These are phyloP conservation scores for sunflower (Helianthus annuus) DNA, from an alignment of 129 eudicot genomes.

Conservation along the genomic window HanXRQr2.0-SUNRISE NC_035445.2:82020017-82020516, in stretches of 20 bases:
- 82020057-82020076: slow-evolving; percentile 66
- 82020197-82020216: slow-evolving; percentile 29
- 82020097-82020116: slow-evolving; percentile 38
- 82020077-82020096: slow-evolving; percentile 36
- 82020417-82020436: slow-evolving; percentile 18
- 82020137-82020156: slow-evolving; percentile 46
- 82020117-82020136: slow-evolving; percentile 45
- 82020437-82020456: slow-evolving; percentile 14
- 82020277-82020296: slow-evolving; percentile 23
- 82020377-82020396: not conserved
- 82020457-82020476: not conserved
- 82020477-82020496: too few relatives aligned
- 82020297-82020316: slow-evolving; percentile 30
- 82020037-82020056: slow-evolving; percentile 47
- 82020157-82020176: slow-evolving; percentile 38
- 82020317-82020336: slow-evolving; percentile 36
- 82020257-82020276: slow-evolving; percentile 17
- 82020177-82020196: slow-evolving; percentile 20
- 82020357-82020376: slow-evolving; percentile 11
- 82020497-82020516: too few relatives aligned
- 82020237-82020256: slow-evolving; percentile 13
- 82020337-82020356: not conserved
- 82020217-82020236: slow-evolving; percentile 44
- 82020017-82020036: slow-evolving; percentile 66
- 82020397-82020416: not conserved